Conservation (phyloP, 139 green algal species). For the Marvania coccoides region DNA sequence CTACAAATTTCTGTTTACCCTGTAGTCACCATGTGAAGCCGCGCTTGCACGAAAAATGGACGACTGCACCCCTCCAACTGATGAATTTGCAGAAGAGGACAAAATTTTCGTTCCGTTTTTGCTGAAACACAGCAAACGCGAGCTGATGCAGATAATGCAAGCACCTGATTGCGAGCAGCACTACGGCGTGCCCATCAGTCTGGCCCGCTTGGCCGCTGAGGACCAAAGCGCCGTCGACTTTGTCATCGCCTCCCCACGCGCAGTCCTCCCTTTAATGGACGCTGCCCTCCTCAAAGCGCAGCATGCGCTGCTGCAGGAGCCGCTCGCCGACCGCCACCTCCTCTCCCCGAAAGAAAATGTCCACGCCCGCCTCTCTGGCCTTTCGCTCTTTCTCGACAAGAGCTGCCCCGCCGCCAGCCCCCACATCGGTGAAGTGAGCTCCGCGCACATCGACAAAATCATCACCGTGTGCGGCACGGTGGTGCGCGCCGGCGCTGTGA, state of each 20-base stretch:
- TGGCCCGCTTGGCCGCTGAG: conserved; percentile 25
- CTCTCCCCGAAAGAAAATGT: neutral
- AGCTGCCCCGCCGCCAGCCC: conserved; percentile 10
- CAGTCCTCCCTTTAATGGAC: neutral
- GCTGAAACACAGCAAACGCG: neutral
- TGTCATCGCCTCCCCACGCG: conserved; percentile 3
- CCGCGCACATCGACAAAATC: conserved; percentile 48
- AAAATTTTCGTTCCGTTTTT: neutral
- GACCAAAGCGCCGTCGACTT: conserved; percentile 13
- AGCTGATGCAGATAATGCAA: conserved; percentile 28
- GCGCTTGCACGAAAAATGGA: too few species aligned
- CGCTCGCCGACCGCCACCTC: neutral
- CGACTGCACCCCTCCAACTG: too few species aligned
- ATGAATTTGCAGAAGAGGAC: too few species aligned
- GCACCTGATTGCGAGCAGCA: conserved; percentile 25
- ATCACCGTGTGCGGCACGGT: conserved; percentile 68
- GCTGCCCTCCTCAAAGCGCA: neutral
- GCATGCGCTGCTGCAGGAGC: neutral
- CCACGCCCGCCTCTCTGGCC: conserved; percentile 40
- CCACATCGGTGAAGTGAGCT: conserved; percentile 33
- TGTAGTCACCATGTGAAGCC: too few species aligned
- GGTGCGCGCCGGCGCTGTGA: conserved; percentile 53
- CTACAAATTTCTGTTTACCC: too few species aligned
- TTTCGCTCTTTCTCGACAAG: conserved; percentile 32
- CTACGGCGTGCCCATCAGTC: conserved; percentile 32